Evolutionary conservation across 1,284 basidiomycete species (phyloP), one percentile per base, ranked within the genome.

Genomic region (Rhizoctonia solani): DNA sequence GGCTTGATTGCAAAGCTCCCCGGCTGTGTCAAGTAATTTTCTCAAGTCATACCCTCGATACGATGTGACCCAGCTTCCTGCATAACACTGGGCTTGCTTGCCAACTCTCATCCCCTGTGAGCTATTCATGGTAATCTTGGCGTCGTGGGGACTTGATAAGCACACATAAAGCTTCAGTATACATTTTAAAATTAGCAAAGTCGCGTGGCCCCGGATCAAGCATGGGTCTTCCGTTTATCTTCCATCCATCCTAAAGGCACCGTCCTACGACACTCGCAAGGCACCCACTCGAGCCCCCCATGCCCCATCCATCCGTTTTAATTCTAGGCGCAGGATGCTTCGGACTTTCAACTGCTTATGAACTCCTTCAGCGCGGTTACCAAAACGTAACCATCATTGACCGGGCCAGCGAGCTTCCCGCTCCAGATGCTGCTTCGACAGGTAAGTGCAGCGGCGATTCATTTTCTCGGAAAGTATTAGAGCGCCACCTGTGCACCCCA

Each of bases 291-390:
- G n/a, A 9, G 44, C 16, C 16, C 53, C 23, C 25, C 9, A 32
- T 19, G n/a, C 19, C 30, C 16, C n/a, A 39, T 34, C 16, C 14
- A 16, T 63, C 58, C 68, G 79, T 92, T 32, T 73, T 93, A 49
- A 88, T 95, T 70, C 80, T 94, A 50, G 93, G 93, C n/a, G 88
- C 90, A 37, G 93, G 93, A 11, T 87, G 87, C 69, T 93, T 94
- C 74, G 93, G 93, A 1, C 79, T 92, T n/a, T 92, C 92, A 1
- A 89, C 91, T 0, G 90, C 91, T 0, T 85, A 87, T 69, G 85
- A 92, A 72, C 83, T 94, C n/a, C 79, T 92, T 37, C 75, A 79
- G 54, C 80, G 85, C 65, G 89, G 89, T 11, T 90, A 86, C 75
- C 34, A 76, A n/a, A 72, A 84, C 69, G 81, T 95, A 65, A 90